Evolutionary conservation across 176 grass and related monocot genomes (phyloP), one percentile per base, ranked within the genome.

Genomic region (Avena atlantica): DNA sequence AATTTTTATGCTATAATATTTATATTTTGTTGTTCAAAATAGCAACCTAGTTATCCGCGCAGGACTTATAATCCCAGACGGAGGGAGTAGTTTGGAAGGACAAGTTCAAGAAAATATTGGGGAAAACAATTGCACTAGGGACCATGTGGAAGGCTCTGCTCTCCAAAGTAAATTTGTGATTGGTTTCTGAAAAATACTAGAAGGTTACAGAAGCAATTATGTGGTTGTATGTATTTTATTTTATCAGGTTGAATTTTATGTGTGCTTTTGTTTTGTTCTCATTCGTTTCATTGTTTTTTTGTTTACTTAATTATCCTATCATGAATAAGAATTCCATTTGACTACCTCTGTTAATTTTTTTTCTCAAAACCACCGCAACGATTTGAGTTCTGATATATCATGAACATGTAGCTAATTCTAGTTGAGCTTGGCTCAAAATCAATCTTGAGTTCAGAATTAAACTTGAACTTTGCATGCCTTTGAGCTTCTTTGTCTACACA

Each of bases 191-290:
- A 29, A 29, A 29, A 27, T 27, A 27, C 25, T 27, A 27, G 25
- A 27, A 27, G 25, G 87, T 98, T 81, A 85, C 87, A 64, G 88
- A 94, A 84, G 93, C 93, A 84, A 60, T 91, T 74, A 92, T 98
- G 91, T 89, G 88, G 40, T 87, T 86, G 96, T 95, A 90, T 84
- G 93, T 87, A 50, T 27, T 55, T 81, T 51, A 72, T 70, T 64
- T 29, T 78, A 20, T 78, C 71, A 59, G 6, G 14, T 61, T 82
- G 56, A 34, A 73, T 82, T 61, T 80, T 85, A 61, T 63, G 11
- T 40, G 15, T 16, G 42, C 13, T 78, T 86, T 64, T 63, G 57
- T 56, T 84, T 45, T 66, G 3, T n/a, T 83, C 36, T 58, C 42
- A 74, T 56, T 86, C n/a, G 15, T 64, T 85, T 76, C 55, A 64